Percentiles rank a stretch among this genome's conserved stretches.
Evolutionary conservation across 768 basidiomycete genomes (phyloP).

Genomic region (Leccinum truebloodii): DNA sequence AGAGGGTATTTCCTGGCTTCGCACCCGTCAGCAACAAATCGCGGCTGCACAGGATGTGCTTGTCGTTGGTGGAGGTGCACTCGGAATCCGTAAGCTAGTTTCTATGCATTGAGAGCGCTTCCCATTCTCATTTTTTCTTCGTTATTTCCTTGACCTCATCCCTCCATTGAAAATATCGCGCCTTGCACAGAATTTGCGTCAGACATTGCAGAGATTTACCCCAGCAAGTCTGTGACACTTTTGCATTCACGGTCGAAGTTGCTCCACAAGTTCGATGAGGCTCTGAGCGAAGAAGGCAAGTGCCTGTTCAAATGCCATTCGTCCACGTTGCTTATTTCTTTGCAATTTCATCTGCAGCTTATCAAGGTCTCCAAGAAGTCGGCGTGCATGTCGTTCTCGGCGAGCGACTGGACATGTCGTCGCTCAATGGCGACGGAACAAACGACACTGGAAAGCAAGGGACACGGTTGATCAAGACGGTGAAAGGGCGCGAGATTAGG

Average conservation of each 20-base stretch:
- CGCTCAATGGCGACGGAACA: constrained; percentile 21
- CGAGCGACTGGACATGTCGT: constrained; percentile 50
- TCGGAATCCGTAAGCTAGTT: constrained; percentile 61
- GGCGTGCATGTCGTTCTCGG: constrained; percentile 53
- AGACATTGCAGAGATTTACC: constrained; percentile 58
- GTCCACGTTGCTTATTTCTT: not conserved
- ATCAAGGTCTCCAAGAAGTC: constrained; percentile 40
- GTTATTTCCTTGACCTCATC: not conserved
- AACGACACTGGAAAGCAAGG: constrained; percentile 7
- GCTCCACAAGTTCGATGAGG: constrained; percentile 52
- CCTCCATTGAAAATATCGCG: not conserved
- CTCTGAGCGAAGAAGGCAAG: constrained; percentile 55
- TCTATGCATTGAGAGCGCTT: not conserved
- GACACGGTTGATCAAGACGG: constrained; percentile 41
- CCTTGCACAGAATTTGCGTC: constrained; percentile 54
- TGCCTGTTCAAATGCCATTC: not conserved
- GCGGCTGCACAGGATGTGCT: constrained; percentile 51
- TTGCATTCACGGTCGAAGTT: constrained; percentile 59
- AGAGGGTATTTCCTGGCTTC: constrained; percentile 52
- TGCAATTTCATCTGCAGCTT: not conserved
- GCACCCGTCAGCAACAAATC: constrained; percentile 49
- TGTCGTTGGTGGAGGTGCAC: constrained; percentile 71
- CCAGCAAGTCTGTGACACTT: constrained; percentile 54
- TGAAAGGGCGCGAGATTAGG: constrained; percentile 49
- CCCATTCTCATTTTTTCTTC: not conserved